Percentiles rank a stretch among this genome's conserved stretches.
Conservation (phyloP, 2,329 filamentous ascomycete genomes). For the Capronia coronata region DNA sequence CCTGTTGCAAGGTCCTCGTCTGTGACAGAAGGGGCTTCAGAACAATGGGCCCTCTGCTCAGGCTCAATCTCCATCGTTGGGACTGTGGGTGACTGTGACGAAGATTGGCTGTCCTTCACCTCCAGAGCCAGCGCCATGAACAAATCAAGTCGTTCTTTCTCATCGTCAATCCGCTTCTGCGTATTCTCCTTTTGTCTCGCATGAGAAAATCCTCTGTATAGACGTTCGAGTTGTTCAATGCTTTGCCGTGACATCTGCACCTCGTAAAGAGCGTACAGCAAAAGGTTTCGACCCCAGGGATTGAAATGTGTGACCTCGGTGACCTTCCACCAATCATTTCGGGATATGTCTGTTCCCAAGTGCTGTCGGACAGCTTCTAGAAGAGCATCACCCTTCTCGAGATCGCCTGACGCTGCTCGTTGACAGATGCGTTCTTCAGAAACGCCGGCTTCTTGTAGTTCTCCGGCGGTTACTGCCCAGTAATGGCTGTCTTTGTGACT, state of each 20-base stretch:
- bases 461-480: conserved; percentile 22
- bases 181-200: conserved; percentile 22
- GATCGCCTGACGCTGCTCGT: conserved; percentile 9
- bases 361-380: conserved; percentile 7
- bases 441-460: conserved; percentile 22
- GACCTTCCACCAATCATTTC: conserved; percentile 16
- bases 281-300: conserved; percentile 21
- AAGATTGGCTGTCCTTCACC: conserved; percentile 8
- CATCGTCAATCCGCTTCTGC: conserved; percentile 19
- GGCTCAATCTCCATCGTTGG: neutral
- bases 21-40: neutral
- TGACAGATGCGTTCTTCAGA: conserved; percentile 15
- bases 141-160: conserved; percentile 17
- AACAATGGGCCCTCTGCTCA: neutral
- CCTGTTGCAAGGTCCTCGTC: neutral
- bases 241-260: conserved; percentile 13
- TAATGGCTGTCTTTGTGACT: conserved; percentile 8
- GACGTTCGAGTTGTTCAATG: conserved; percentile 9
- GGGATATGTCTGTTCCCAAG: conserved; percentile 5
- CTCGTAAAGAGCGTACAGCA: conserved; percentile 21
- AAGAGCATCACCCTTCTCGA: conserved; percentile 10
- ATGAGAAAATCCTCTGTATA: conserved; percentile 10
- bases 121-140: conserved; percentile 25
- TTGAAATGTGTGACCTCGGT: conserved; percentile 8
- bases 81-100: neutral